Percentiles rank a stretch among this genome's conserved stretches.
phyloP scores from a whole-genome alignment of 768 basidiomycete genomes.

The Boletus rubroflammeus region DNA sequence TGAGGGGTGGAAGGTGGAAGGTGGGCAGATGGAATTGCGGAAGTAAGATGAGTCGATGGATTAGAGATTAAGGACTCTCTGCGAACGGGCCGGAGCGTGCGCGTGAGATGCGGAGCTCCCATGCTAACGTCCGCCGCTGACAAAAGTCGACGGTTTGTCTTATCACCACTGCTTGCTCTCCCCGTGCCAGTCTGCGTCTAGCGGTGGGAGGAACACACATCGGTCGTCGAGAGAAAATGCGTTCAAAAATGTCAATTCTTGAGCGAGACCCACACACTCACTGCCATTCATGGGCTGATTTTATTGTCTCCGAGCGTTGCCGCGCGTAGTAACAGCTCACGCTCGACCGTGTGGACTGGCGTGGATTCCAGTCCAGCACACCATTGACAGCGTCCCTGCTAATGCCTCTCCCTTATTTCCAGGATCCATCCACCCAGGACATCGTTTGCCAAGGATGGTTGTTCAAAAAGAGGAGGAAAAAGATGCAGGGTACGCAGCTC shows the following conservation, averaged over 20 bases:
- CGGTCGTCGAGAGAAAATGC: constrained; percentile 10
- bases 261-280: background rate
- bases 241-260: constrained; percentile 1
- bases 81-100: constrained; percentile 17
- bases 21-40: constrained; percentile 16
- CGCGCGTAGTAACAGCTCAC: background rate
- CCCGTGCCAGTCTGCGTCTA: background rate
- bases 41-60: constrained; percentile 27
- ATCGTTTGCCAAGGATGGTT: constrained; percentile 72
- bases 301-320: constrained; percentile 12
- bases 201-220: background rate
- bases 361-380: background rate
- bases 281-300: background rate
- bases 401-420: constrained; percentile 16
- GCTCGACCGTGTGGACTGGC: background rate
- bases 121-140: constrained; percentile 10
- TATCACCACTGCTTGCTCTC: background rate
- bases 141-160: background rate
- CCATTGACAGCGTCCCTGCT: background rate
- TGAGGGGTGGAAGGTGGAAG: constrained; percentile 33
- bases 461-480: constrained; percentile 83
- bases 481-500: constrained; percentile 67
- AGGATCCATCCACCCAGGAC: constrained; percentile 12
- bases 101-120: constrained; percentile 25
- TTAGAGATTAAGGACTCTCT: constrained; percentile 23